Evolutionary conservation across 176 grass and related monocot genomes (phyloP).

Genomic region (Echinochloa phyllopogon): DNA sequence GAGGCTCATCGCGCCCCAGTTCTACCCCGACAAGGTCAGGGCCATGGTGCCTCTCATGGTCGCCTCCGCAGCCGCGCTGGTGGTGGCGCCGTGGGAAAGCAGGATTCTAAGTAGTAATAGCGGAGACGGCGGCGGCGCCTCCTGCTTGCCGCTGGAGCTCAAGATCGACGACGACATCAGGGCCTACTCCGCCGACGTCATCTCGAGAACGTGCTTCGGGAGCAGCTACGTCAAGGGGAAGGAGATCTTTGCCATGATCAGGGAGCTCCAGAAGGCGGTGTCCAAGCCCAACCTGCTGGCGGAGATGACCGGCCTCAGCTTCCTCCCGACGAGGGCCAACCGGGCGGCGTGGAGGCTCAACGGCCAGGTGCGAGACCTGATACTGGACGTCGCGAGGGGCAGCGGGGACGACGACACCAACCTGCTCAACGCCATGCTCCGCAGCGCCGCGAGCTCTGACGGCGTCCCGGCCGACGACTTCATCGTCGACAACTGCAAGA

Average conservation of each 20-base stretch:
- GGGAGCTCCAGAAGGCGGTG: conserved; percentile 77
- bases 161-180: conserved; percentile 80
- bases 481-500: conserved; percentile 93
- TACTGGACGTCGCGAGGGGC: conserved; percentile 59
- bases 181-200: conserved; percentile 81
- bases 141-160: conserved; percentile 48
- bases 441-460: conserved; percentile 38
- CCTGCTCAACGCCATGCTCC: conserved; percentile 66
- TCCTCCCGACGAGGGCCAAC: conserved; percentile 51
- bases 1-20: conserved; percentile 79
- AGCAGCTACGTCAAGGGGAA: conserved; percentile 78
- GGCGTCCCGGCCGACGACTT: conserved; percentile 52
- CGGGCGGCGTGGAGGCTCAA: conserved; percentile 68
- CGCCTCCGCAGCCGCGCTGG: conserved; percentile 53
- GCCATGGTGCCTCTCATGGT: conserved; percentile 80
- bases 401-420: conserved; percentile 31
- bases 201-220: conserved; percentile 85
- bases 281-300: conserved; percentile 64
- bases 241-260: conserved; percentile 68
- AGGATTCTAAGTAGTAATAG: background rate
- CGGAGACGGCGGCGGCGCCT: background rate
- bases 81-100: conserved; percentile 63
- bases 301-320: conserved; percentile 67
- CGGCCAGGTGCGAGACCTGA: conserved; percentile 51
- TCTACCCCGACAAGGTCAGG: conserved; percentile 87